Evolutionary conservation across 1,284 basidiomycete species (phyloP).

Genomic region (Irpex sp.): DNA sequence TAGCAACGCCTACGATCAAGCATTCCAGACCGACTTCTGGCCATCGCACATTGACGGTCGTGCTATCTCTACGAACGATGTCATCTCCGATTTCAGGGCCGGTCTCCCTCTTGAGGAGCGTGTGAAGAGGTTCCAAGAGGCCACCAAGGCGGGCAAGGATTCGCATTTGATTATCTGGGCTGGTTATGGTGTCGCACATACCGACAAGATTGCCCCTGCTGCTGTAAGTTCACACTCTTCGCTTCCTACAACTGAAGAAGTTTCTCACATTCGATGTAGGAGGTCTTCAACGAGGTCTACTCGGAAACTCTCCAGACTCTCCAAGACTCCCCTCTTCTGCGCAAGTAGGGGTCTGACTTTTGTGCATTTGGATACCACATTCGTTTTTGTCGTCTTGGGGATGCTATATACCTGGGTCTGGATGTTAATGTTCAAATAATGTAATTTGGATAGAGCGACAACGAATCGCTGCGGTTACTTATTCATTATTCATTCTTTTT

Average conservation of each 20-base stretch:
- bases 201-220: constrained; percentile 49
- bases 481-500: background rate
- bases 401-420: background rate
- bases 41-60: constrained; percentile 63
- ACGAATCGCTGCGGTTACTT: background rate
- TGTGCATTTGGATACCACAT: background rate
- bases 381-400: background rate
- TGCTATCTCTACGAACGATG: constrained; percentile 46
- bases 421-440: background rate
- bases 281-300: constrained; percentile 46
- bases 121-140: constrained; percentile 37
- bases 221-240: constrained; percentile 37
- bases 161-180: constrained; percentile 59
- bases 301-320: constrained; percentile 9
- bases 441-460: background rate
- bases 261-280: constrained; percentile 27
- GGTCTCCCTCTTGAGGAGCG: constrained; percentile 43
- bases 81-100: constrained; percentile 51
- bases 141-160: constrained; percentile 38
- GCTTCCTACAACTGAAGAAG: background rate
- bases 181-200: constrained; percentile 56
- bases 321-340: background rate
- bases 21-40: constrained; percentile 58
- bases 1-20: constrained; percentile 62
- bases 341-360: background rate